A percentile compares a stretch with the other conserved stretches of the same genome.
These are phyloP conservation scores for Trichoderma sp. DNA, from an alignment of 2,329 filamentous ascomycete genomes.

Conservation along the genomic window DNA sequence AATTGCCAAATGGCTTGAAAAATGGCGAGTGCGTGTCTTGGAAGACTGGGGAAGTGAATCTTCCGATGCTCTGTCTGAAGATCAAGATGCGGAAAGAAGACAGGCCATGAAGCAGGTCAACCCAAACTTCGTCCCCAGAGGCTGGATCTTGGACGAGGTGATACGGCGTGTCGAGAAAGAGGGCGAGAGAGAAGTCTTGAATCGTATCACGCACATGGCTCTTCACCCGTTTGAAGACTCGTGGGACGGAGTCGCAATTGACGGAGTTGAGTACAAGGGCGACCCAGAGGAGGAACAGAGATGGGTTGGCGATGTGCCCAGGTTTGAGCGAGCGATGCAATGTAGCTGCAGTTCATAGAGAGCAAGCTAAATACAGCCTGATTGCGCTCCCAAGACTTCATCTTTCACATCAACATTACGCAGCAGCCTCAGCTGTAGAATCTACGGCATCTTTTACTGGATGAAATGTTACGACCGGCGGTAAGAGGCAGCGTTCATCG, in stretches of 20 bases:
- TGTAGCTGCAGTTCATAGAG: constrained; percentile 87
- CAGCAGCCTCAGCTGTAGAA: not conserved
- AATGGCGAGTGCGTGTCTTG: constrained; percentile 67
- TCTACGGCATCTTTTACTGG: constrained; percentile 12
- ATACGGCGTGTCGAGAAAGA: constrained; percentile 85
- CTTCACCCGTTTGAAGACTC: constrained; percentile 79
- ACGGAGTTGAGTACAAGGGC: constrained; percentile 50
- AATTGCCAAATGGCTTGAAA: constrained; percentile 76
- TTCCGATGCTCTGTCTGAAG: constrained; percentile 32
- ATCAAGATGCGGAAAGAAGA: constrained; percentile 60
- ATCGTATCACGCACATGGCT: constrained; percentile 76
- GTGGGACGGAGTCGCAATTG: constrained; percentile 57
- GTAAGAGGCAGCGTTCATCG: constrained; percentile 67
- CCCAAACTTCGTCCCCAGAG: constrained; percentile 85
- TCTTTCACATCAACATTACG: not conserved
- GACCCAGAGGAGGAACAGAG: constrained; percentile 73
- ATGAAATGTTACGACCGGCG: constrained; percentile 65
- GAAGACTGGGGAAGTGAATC: constrained; percentile 68
- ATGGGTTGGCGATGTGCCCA: constrained; percentile 83
- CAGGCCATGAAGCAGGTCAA: constrained; percentile 80
- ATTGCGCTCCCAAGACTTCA: not conserved
- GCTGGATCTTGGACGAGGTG: constrained; percentile 91
- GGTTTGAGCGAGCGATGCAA: constrained; percentile 75
- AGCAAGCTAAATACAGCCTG: not conserved
- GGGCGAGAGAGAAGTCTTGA: constrained; percentile 74